A percentile compares a stretch with the other conserved stretches of the same genome.
These are phyloP conservation scores for Lipomyces chichibuensis DNA, from an alignment of 805 yeast genomes.

Conservation along the genomic window DNA sequence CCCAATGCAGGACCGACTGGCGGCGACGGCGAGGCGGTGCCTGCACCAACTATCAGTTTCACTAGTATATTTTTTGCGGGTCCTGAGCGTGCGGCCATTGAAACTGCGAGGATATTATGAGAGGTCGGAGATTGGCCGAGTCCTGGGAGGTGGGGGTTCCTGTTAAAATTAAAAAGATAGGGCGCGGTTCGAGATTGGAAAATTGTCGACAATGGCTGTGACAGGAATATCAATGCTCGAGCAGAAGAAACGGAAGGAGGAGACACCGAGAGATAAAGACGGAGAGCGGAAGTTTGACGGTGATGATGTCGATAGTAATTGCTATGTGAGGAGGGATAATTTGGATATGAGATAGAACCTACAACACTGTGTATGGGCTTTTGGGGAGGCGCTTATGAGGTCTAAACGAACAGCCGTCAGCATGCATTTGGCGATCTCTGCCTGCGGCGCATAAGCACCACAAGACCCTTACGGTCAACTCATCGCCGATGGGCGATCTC, in stretches of 20 bases:
- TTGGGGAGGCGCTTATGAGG: no score
- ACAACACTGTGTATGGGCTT: no score
- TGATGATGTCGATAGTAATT: no score
- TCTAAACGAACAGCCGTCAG: no score
- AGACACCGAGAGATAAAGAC: no score
- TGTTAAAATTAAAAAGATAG: neutral
- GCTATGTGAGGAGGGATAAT: no score
- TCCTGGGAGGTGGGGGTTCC: neutral
- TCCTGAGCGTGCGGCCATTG: neutral
- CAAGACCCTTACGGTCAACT: neutral
- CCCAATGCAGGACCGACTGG: slow-evolving; percentile 99
- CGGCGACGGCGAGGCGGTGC: slow-evolving; percentile 97
- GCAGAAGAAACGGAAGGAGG: no score
- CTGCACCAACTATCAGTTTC: slow-evolving; percentile 92
- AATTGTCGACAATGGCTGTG: neutral
- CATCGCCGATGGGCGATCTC: neutral
- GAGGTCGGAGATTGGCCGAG: neutral
- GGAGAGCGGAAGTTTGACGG: no score
- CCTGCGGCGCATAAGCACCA: neutral
- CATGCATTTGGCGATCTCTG: no score
- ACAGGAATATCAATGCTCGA: no score
- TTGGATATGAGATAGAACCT: no score
- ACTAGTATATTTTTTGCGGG: slow-evolving; percentile 64
- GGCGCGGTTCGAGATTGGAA: neutral
- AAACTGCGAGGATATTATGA: neutral